phyloP scores from a whole-genome alignment of 108 stramenopile species.

The Chaetoceros muelleri region DNA sequence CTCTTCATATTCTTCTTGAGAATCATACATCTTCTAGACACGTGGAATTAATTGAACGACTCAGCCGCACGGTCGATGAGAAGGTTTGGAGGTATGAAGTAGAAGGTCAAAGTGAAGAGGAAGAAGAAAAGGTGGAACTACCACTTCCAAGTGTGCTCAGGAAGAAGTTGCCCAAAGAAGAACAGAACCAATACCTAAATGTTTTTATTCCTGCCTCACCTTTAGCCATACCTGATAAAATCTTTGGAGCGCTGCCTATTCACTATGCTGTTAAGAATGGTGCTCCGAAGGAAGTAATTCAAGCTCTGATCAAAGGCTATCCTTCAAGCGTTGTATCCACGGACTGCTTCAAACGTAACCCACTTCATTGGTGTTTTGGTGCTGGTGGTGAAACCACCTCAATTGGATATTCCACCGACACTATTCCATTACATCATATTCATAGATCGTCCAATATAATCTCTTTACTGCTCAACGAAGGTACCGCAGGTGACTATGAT shows the following conservation, averaged over 20 bases:
- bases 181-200: neutral
- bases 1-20: constrained; percentile 58
- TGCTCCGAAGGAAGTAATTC: constrained; percentile 24
- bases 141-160: neutral
- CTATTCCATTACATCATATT: neutral
- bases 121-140: neutral
- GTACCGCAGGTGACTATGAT: neutral
- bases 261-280: constrained; percentile 51
- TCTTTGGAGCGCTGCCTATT: constrained; percentile 37
- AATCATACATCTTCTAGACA: constrained; percentile 34
- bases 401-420: neutral
- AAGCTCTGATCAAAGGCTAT: constrained; percentile 19
- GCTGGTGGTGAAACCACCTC: neutral
- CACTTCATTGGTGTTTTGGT: constrained; percentile 39
- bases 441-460: neutral
- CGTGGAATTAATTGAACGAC: constrained; percentile 18
- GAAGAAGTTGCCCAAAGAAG: neutral
- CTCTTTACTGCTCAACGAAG: neutral
- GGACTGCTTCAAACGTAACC: constrained; percentile 26
- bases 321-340: constrained; percentile 14
- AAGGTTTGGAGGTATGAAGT: constrained; percentile 6
- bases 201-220: neutral
- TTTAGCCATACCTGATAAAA: constrained; percentile 22
- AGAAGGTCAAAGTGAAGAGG: neutral
- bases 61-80: constrained; percentile 6